Base-by-base conservation (phyloP, 805 yeast species). In the Pichia heedii region DNA sequence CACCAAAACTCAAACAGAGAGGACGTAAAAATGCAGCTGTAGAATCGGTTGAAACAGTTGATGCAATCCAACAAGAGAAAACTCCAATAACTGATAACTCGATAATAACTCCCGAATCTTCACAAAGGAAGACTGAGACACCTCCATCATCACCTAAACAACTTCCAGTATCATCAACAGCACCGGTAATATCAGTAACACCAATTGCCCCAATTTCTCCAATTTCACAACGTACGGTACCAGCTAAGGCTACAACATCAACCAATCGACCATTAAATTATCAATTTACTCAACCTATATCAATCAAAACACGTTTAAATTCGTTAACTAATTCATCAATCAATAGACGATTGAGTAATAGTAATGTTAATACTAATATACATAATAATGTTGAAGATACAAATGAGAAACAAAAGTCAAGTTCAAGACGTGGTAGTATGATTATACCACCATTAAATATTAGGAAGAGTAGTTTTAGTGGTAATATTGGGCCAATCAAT, bases 1-100 rank as follows among this genome's bases (percentile, higher is more conserved):
- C 73, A n/a, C 88, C 88, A 3, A 80, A 79, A 48, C 53, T 66
- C 11, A 69, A 60, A 1, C 61, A 56, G 39, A 55, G 67, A 43
- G 53, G 48, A 19, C 36, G 42, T 13, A 22, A 29, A 27, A 15
- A 43, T n/a, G n/a, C n/a, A n/a, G n/a, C n/a, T n/a, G n/a, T n/a
- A n/a, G n/a, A n/a, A n/a, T n/a, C n/a, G n/a, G n/a, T n/a, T n/a
- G n/a, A n/a, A n/a, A n/a, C n/a, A n/a, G n/a, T n/a, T n/a, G n/a
- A n/a, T n/a, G n/a, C n/a, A n/a, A n/a, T n/a, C n/a, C n/a, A n/a
- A n/a, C n/a, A n/a, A n/a, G n/a, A n/a, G n/a, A n/a, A n/a, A n/a
- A n/a, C n/a, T n/a, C n/a, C n/a, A n/a, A n/a, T n/a, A n/a, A n/a
- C n/a, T n/a, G n/a, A n/a, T n/a, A n/a, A n/a, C n/a, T n/a, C n/a